Conservation (phyloP, 495 filamentous ascomycete genomes). For the Neurospora sp. region DNA sequence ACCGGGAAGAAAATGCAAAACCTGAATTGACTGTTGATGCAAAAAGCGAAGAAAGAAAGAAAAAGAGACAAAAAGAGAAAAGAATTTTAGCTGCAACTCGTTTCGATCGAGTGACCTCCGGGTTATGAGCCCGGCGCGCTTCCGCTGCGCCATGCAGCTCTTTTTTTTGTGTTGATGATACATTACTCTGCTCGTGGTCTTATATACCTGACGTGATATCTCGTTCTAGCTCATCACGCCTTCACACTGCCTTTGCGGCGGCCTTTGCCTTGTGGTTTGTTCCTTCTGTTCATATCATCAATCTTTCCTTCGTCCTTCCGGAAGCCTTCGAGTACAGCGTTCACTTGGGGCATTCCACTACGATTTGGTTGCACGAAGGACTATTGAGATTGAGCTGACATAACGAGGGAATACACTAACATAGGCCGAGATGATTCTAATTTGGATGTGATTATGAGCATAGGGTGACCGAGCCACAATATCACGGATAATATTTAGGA, state of each 20-base stretch:
- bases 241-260: background rate
- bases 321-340: background rate
- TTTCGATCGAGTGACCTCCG: constrained; percentile 10
- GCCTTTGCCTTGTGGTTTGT: background rate
- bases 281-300: background rate
- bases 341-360: background rate
- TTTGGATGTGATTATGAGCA: background rate
- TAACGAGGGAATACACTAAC: background rate
- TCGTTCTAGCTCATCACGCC: background rate
- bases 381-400: background rate
- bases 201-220: background rate
- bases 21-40: background rate
- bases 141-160: constrained; percentile 10
- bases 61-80: background rate
- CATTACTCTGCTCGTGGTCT: background rate
- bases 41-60: background rate
- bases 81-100: constrained; percentile 2
- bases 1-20: too few relatives aligned
- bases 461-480: background rate
- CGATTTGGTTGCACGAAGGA: background rate
- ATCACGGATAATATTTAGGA: background rate
- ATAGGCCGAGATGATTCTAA: background rate
- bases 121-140: constrained; percentile 11
- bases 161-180: background rate
- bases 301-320: background rate